Evolutionary conservation across 148 eudicot species (phyloP).

Genomic region (Beta vulgaris): DNA sequence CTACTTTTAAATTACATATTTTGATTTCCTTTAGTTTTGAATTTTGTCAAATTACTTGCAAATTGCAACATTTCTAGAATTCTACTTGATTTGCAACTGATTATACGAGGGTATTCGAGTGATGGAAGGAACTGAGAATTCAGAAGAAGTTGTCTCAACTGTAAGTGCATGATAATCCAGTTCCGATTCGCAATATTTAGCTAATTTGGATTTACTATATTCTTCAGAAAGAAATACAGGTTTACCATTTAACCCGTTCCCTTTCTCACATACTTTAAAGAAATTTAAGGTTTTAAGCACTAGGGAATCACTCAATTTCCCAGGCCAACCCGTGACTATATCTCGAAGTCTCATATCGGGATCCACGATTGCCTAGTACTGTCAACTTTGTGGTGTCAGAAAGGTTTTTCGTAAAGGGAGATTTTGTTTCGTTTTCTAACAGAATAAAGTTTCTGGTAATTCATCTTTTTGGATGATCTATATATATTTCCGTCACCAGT

Average conservation of each 20-base stretch:
- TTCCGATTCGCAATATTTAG: no score
- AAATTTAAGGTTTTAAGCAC: constrained; percentile 61
- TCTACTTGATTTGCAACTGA: no score
- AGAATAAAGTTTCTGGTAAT: neutral
- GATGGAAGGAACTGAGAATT: no score
- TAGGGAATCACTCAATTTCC: constrained; percentile 53
- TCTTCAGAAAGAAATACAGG: constrained; percentile 37
- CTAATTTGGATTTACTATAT: no score
- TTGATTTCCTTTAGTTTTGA: no score
- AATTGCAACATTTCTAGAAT: no score
- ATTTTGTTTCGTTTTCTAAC: neutral
- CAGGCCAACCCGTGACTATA: constrained; percentile 80
- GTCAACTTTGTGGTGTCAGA: neutral
- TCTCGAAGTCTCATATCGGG: constrained; percentile 77
- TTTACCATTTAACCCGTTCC: constrained; percentile 60
- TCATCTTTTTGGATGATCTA: constrained; percentile 5
- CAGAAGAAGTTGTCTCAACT: no score
- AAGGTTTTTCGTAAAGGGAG: neutral
- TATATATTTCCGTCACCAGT: neutral
- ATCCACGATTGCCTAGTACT: constrained; percentile 61
- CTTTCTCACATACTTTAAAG: constrained; percentile 56
- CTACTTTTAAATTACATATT: no score
- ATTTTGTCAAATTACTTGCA: no score
- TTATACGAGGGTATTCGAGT: no score
- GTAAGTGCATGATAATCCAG: no score